Evolutionary conservation across 2,329 filamentous ascomycete species (phyloP).

Genomic region (Ophiostoma ips): DNA sequence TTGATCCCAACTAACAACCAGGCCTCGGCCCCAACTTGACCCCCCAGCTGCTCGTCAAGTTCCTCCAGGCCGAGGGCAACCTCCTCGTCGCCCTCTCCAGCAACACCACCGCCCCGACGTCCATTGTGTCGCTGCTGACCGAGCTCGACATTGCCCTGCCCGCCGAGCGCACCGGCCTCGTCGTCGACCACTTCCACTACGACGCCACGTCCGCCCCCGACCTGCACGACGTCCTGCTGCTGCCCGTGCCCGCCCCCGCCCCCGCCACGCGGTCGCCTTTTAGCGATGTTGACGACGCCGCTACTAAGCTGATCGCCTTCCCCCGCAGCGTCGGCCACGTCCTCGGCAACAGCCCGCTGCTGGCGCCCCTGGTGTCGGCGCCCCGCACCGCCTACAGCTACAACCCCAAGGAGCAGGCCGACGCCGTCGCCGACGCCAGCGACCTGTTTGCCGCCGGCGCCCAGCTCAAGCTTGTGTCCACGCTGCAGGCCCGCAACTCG

Average conservation of each 20-base stretch:
- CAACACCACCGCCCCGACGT: constrained; percentile 52
- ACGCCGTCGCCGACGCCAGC: constrained; percentile 44
- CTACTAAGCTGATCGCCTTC: constrained; percentile 53
- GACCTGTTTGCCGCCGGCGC: constrained; percentile 67
- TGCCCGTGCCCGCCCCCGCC: constrained; percentile 54
- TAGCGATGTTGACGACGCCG: constrained; percentile 27
- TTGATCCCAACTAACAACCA: constrained; percentile 31
- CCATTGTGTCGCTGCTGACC: constrained; percentile 63
- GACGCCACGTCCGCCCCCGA: constrained; percentile 64
- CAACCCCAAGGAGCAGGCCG: constrained; percentile 75
- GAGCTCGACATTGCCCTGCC: constrained; percentile 87
- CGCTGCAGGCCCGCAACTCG: constrained; percentile 83
- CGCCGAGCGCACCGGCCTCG: constrained; percentile 65
- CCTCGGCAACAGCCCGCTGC: constrained; percentile 62
- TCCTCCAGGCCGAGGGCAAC: constrained; percentile 82
- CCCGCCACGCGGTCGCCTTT: constrained; percentile 68
- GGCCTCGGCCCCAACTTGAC: constrained; percentile 71
- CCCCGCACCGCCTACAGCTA: constrained; percentile 82
- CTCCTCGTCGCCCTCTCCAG: constrained; percentile 75
- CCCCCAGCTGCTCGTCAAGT: constrained; percentile 75
- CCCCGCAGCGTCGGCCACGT: constrained; percentile 69
- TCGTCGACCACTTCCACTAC: constrained; percentile 95
- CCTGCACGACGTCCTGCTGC: constrained; percentile 74
- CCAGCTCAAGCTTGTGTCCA: constrained; percentile 74
- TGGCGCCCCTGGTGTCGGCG: constrained; percentile 71